Conservation (phyloP, 768 basidiomycete species). For the Saitozyma podzolica region DNA sequence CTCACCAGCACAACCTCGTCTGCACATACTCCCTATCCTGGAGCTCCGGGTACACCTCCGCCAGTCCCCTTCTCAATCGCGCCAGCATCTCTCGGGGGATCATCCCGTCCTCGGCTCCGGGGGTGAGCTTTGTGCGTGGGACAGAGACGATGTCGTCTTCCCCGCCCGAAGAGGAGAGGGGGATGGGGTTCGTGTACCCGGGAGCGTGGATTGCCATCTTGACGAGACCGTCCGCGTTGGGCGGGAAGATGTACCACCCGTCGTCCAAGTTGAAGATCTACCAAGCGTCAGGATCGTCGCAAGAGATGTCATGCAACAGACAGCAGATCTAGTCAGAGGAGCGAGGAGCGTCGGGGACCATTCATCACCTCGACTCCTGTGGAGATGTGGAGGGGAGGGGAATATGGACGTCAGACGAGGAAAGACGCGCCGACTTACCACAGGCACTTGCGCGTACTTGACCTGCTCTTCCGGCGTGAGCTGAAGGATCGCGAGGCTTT, state of each 20-base stretch:
- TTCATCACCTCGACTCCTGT: background rate
- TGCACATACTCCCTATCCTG: conserved; percentile 67
- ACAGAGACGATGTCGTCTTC: conserved; percentile 61
- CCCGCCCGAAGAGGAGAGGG: conserved; percentile 34
- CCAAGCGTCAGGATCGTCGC: background rate
- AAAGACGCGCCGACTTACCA: conserved; percentile 30
- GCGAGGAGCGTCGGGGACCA: background rate
- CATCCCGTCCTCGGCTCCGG: conserved; percentile 60
- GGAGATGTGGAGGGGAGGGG: background rate
- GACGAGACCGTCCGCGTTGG: conserved; percentile 57
- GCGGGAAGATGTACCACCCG: conserved; percentile 77
- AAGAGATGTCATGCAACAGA: background rate
- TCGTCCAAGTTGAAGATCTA: conserved; percentile 70
- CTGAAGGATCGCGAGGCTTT: conserved; percentile 74
- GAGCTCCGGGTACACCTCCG: conserved; percentile 71
- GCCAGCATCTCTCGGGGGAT: conserved; percentile 66
- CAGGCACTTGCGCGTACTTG: conserved; percentile 59
- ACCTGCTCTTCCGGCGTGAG: conserved; percentile 70
- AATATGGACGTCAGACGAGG: too few species aligned
- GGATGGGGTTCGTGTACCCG: conserved; percentile 63
- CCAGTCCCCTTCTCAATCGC: conserved; percentile 60
- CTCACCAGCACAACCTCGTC: conserved; percentile 87
- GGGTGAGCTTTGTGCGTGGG: conserved; percentile 70
- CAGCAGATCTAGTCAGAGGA: background rate
- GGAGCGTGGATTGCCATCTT: conserved; percentile 76